A percentile compares a stretch with the other conserved stretches of the same genome.
Evolutionary conservation across 805 yeast species (phyloP).

Genomic region (Sporopachydermia lactativora): DNA sequence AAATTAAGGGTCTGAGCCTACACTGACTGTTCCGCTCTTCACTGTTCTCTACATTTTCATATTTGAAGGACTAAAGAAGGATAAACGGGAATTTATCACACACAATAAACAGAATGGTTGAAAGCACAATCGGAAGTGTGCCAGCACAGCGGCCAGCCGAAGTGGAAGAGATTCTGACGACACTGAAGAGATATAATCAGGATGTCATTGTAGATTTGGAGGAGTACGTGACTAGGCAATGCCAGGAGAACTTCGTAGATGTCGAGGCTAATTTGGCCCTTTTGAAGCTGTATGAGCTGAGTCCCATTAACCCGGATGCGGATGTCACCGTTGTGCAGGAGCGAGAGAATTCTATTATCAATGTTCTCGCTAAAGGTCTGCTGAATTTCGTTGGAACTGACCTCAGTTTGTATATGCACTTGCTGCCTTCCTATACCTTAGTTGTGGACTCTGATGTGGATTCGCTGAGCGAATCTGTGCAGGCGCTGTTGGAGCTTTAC

Average conservation of each 20-base stretch:
- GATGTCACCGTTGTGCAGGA: constrained; percentile 20
- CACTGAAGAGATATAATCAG: constrained; percentile 31
- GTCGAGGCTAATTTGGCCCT: constrained; percentile 32
- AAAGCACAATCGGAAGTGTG: constrained; percentile 21
- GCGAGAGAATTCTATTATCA: constrained; percentile 25
- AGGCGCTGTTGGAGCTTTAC: constrained; percentile 17
- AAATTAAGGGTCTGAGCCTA: too few species aligned
- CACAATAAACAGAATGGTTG: constrained; percentile 6
- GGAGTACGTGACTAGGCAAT: constrained; percentile 28
- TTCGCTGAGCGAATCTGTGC: constrained; percentile 13
- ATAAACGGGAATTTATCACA: too few species aligned
- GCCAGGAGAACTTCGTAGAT: constrained; percentile 23
- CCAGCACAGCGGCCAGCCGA: constrained; percentile 27
- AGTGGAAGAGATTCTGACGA: constrained; percentile 25
- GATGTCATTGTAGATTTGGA: constrained; percentile 28
- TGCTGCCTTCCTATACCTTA: constrained; percentile 27
- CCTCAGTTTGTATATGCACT: constrained; percentile 29
- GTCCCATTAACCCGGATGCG: constrained; percentile 17
- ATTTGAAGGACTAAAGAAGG: too few species aligned
- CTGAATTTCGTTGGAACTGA: constrained; percentile 27
- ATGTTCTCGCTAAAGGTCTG: constrained; percentile 27
- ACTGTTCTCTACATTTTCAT: too few species aligned
- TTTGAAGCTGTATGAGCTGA: constrained; percentile 27
- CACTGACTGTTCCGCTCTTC: too few species aligned
- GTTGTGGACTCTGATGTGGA: constrained; percentile 12